These are phyloP conservation scores for Terfezia claveryi DNA, from an alignment of 495 filamentous ascomycete genomes.

Conservation along the genomic window DNA sequence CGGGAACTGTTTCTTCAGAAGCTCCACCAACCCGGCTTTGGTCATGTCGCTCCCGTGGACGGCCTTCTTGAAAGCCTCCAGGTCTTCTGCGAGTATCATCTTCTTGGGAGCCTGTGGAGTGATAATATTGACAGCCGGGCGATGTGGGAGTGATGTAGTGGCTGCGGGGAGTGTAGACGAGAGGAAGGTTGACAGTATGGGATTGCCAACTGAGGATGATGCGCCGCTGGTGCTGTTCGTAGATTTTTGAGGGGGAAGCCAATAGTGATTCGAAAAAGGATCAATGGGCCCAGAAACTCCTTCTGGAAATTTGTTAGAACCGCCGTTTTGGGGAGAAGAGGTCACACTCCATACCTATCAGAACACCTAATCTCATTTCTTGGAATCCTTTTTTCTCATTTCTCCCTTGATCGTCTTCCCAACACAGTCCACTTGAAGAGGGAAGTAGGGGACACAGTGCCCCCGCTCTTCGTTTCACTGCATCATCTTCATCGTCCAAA, in stretches of 20 bases:
- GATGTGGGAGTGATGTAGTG: constrained; percentile 7
- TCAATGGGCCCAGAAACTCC: constrained; percentile 37
- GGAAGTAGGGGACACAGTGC: constrained; percentile 54
- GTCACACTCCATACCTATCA: constrained; percentile 33
- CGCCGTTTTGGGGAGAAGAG: not conserved
- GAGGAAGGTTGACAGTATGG: not conserved
- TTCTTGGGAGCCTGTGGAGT: constrained; percentile 21
- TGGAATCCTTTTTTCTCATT: constrained; percentile 24
- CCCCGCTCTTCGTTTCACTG: constrained; percentile 17
- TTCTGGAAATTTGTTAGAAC: constrained; percentile 4
- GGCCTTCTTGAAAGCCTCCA: constrained; percentile 49
- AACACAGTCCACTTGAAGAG: constrained; percentile 53
- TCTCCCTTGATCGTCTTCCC: constrained; percentile 36
- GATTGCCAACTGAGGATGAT: constrained; percentile 21
- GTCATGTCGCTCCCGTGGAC: constrained; percentile 49
- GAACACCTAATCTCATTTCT: constrained; percentile 46
- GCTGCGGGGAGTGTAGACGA: constrained; percentile 4
- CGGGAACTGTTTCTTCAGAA: constrained; percentile 54
- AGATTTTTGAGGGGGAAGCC: constrained; percentile 28
- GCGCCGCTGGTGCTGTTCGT: constrained; percentile 20
- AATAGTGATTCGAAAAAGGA: constrained; percentile 66
- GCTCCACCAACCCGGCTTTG: constrained; percentile 55
- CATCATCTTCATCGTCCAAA: constrained; percentile 46
- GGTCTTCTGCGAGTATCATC: constrained; percentile 34
- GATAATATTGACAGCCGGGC: constrained; percentile 1